Conservation (phyloP, 192 early-diverging fungal genomes). For the Phycomyces nitens region DNA sequence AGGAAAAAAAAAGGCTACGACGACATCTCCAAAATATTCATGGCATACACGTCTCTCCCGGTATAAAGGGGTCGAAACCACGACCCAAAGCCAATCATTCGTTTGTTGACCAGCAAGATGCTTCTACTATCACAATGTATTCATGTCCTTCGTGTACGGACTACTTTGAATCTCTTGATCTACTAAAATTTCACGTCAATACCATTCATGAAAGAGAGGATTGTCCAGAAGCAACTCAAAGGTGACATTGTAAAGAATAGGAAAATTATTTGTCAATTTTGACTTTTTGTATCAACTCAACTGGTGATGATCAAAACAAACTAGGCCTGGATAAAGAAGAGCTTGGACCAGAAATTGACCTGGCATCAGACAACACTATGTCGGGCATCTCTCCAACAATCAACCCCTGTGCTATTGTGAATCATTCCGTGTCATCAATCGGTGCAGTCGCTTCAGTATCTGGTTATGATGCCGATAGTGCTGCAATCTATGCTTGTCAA, state of each 20-base stretch:
- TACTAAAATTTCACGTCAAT: background rate
- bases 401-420: background rate
- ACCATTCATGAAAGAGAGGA: background rate
- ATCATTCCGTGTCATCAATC: background rate
- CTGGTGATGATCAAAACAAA: background rate
- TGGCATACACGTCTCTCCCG: background rate
- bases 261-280: background rate
- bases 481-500: background rate
- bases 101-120: background rate
- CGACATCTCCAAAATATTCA: background rate
- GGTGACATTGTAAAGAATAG: background rate
- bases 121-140: background rate
- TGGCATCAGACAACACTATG: background rate
- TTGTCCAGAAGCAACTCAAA: constrained; percentile 1
- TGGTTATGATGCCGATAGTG: background rate
- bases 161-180: background rate
- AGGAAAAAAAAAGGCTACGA: background rate
- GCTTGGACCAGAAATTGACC: background rate
- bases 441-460: background rate
- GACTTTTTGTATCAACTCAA: background rate
- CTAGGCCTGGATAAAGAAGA: background rate
- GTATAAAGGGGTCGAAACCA: background rate
- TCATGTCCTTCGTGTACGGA: background rate
- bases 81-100: background rate
- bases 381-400: background rate